Base-by-base conservation (phyloP, 768 basidiomycete species). In the Tubosaeta sp. region DNA sequence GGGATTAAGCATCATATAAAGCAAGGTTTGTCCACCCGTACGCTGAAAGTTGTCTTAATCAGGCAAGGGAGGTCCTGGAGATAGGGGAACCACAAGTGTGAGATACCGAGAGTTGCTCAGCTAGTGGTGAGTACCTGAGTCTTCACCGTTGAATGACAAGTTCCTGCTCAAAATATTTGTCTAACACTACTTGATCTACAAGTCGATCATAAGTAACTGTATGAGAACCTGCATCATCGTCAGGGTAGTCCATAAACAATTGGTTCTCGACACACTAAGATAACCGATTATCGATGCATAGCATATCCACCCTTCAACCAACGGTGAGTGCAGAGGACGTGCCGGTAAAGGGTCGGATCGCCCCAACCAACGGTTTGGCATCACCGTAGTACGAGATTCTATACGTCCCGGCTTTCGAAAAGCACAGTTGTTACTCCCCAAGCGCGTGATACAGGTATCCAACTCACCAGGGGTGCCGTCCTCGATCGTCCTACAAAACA, bases 321-420 rank as follows among this genome's bases (percentile, higher is more conserved):
- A 88, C 67, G 3, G 76, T 83, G 67, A 90, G 90, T 44, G 71
- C 76, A 21, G 79, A 77, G 1, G 86, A 87, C 16, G 69, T 69
- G 18, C 83, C 83, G 22, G 74, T 76, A 67, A 90, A 90, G 1
- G 84, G 60, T 12, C 73, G 74, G 52, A 89, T 83, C 25, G 73
- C 68, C 7, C 88, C 86, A 44, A 82, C 69, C 40, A 85, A 64
- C 1, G 81, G 74, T 70, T 90, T 90, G n/a, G 81, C 80, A 65
- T 91, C 87, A 9, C 87, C 89, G 54, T 79, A 82, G 66, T 90
- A 90, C 44, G 64, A 69, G 25, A 90, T 66, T 24, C 84, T 84
- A 68, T 90, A 90, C 5, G 76, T 81, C 27, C 88, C 87, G 25
- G 79, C 86, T 83, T 59, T 21, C 25, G 9, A 25, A 48, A 30